Conservation (phyloP, 2,329 filamentous ascomycete genomes). For the Sporothrix mexicana region DNA sequence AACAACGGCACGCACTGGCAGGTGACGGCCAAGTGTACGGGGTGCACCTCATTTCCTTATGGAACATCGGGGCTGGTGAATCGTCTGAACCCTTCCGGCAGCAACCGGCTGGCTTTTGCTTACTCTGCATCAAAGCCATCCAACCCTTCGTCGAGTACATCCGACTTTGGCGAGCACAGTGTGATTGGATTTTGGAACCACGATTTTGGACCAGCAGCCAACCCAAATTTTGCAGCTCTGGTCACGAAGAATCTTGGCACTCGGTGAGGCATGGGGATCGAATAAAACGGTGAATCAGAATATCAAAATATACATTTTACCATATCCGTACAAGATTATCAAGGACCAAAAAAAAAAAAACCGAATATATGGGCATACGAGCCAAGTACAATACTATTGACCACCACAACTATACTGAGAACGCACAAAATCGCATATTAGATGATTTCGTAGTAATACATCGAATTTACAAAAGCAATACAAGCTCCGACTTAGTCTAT, state of each 20-base stretch:
- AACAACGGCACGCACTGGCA: constrained; percentile 51
- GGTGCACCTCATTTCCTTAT: constrained; percentile 44
- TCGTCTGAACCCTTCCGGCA: constrained; percentile 38
- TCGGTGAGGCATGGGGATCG: background rate
- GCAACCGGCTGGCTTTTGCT: constrained; percentile 43
- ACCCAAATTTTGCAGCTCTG: constrained; percentile 38
- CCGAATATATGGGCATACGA: too few relatives aligned
- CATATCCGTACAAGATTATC: too few relatives aligned
- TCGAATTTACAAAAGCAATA: too few relatives aligned
- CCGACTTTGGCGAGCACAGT: constrained; percentile 40
- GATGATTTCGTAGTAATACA: too few relatives aligned
- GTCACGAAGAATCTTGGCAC: constrained; percentile 30
- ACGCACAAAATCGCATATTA: too few relatives aligned
- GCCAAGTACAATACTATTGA: too few relatives aligned
- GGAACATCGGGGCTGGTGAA: constrained; percentile 29
- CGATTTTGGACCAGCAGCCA: constrained; percentile 40
- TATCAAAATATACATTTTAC: too few relatives aligned
- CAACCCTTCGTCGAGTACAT: constrained; percentile 38
- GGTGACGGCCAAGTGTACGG: constrained; percentile 49
- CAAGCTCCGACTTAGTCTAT: too few relatives aligned
- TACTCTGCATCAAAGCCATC: constrained; percentile 38
- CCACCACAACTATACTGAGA: too few relatives aligned
- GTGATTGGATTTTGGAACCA: constrained; percentile 43
- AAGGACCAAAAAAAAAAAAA: too few relatives aligned
- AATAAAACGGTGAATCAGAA: too few relatives aligned